A percentile compares a stretch with the other conserved stretches of the same genome.
These are phyloP conservation scores for Echinochloa phyllopogon DNA, from an alignment of 176 grass and related monocot genomes.

Conservation along the genomic window DNA sequence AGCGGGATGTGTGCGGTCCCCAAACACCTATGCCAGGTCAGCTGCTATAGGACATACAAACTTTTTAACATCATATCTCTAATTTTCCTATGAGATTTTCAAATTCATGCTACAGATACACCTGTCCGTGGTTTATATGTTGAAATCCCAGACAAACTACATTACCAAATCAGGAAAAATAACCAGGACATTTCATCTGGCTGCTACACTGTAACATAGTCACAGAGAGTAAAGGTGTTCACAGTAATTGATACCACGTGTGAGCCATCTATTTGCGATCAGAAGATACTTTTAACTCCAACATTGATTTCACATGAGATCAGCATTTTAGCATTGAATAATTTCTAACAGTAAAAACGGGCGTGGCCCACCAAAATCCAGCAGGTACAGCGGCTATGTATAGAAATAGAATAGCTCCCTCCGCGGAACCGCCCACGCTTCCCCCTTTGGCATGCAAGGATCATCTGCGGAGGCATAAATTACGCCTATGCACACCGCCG, in stretches of 20 bases:
- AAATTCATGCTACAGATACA: not conserved
- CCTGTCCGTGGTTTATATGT: conserved; percentile 16
- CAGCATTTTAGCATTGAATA: not conserved
- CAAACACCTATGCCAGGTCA: conserved; percentile 1
- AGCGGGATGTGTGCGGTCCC: not conserved
- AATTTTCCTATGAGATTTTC: not conserved
- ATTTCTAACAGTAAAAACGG: not conserved
- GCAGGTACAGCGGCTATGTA: not conserved
- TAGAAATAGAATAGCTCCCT: conserved; percentile 12
- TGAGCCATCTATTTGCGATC: not conserved
- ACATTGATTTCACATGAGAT: conserved; percentile 7
- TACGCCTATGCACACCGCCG: not conserved
- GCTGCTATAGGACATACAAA: not conserved
- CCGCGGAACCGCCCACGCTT: not conserved
- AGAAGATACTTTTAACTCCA: conserved; percentile 1
- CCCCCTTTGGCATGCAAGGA: not conserved
- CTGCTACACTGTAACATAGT: not conserved
- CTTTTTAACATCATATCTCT: not conserved
- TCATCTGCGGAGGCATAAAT: not conserved
- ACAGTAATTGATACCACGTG: not conserved
- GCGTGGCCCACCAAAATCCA: not conserved
- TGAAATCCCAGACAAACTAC: conserved; percentile 2
- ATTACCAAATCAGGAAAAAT: conserved; percentile 13
- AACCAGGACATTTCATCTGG: conserved; percentile 29
- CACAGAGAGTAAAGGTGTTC: not conserved